phyloP scores from a whole-genome alignment of 148 eudicot genomes.

The Selenicereus undatus region DNA sequence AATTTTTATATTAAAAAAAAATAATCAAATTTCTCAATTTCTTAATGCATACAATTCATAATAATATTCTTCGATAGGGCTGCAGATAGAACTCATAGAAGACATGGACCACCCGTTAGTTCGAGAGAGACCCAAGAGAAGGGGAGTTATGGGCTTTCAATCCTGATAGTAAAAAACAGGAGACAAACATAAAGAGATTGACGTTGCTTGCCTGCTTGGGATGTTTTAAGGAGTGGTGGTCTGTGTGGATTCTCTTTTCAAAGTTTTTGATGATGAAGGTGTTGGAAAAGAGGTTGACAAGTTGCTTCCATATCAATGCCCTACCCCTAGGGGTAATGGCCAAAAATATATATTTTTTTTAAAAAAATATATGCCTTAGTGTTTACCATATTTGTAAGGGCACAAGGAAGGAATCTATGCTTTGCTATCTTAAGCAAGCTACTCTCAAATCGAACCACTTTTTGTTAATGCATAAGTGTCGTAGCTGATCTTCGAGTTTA shows the following conservation, averaged over 20 bases:
- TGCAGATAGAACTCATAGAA: background rate
- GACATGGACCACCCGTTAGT: slow-evolving; percentile 9
- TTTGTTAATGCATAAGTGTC: background rate
- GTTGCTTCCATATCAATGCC: background rate
- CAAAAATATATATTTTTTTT: too few species aligned
- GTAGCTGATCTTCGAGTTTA: too few species aligned
- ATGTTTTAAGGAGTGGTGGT: background rate
- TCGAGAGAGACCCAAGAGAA: background rate
- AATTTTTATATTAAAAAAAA: too few species aligned
- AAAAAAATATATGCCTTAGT: background rate
- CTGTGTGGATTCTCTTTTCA: background rate
- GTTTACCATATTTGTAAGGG: background rate
- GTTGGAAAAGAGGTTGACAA: background rate
- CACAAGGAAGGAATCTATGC: background rate
- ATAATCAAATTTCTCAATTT: too few species aligned
- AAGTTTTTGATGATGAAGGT: background rate
- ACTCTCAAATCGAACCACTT: background rate
- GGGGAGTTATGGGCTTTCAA: background rate
- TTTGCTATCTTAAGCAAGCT: background rate
- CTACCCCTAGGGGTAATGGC: too few species aligned
- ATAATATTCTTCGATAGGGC: background rate
- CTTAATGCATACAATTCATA: background rate
- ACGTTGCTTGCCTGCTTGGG: background rate
- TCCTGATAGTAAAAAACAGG: background rate
- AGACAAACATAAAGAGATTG: background rate